A percentile compares a stretch with the other conserved stretches of the same genome.
These are phyloP conservation scores for Candida morakotiae DNA, from an alignment of 805 yeast genomes.

Conservation along the genomic window DNA sequence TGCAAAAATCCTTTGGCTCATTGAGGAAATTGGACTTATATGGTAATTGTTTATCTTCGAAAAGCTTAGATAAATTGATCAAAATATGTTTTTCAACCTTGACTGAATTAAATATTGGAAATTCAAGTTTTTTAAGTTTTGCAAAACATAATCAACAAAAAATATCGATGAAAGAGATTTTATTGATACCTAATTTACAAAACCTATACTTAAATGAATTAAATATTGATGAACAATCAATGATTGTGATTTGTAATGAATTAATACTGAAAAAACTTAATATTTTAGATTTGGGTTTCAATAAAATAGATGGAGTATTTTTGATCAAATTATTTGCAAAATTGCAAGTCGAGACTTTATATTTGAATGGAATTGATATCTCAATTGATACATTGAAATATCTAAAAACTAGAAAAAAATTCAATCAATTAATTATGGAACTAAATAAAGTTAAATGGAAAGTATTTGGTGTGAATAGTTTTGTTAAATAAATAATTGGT, in stretches of 20 bases:
- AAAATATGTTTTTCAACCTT: slow-evolving; percentile 24
- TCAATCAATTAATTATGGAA: slow-evolving; percentile 15
- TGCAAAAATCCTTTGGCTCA: slow-evolving; percentile 14
- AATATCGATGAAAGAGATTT: slow-evolving; percentile 2
- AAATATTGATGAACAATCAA: slow-evolving; percentile 31
- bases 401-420: slow-evolving; percentile 2
- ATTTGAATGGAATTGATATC: slow-evolving; percentile 32
- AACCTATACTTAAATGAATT: slow-evolving; percentile 28
- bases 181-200: slow-evolving; percentile 10
- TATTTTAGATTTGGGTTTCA: slow-evolving; percentile 34
- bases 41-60: slow-evolving; percentile 36
- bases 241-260: slow-evolving; percentile 26
- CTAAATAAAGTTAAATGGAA: slow-evolving; percentile 26
- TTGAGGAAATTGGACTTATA: slow-evolving; percentile 31
- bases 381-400: slow-evolving; percentile 6
- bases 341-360: slow-evolving; percentile 17
- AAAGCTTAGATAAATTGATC: slow-evolving; percentile 37
- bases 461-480: slow-evolving; percentile 32
- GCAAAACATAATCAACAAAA: slow-evolving; percentile 7
- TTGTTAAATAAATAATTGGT: slow-evolving; percentile 9
- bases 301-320: slow-evolving; percentile 36
- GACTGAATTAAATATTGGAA: slow-evolving; percentile 32
- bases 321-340: slow-evolving; percentile 25
- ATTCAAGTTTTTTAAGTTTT: slow-evolving; percentile 26
- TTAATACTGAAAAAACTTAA: slow-evolving; percentile 16